These are phyloP conservation scores for Larix kaempferi DNA, from an alignment of 75 land plant genomes.

Conservation along the genomic window DNA sequence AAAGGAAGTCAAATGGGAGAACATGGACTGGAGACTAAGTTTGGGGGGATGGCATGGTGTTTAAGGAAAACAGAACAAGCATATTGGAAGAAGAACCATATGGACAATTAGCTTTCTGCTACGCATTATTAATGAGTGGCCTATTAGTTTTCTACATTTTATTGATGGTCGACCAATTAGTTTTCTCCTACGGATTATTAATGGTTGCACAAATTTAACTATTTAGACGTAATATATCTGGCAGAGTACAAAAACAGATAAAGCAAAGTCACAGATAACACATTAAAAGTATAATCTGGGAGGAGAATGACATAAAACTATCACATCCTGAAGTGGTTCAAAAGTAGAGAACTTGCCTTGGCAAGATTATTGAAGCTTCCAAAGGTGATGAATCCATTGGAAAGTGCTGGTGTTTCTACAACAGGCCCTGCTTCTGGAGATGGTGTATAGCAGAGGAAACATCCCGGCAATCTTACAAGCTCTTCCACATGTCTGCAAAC, in stretches of 20 bases:
- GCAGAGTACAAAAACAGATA: too few species aligned
- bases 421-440: constrained; percentile 94
- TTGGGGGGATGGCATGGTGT: too few species aligned
- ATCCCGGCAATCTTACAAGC: constrained; percentile 82
- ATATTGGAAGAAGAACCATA: too few species aligned
- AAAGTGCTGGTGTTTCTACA: constrained; percentile 75
- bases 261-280: neutral
- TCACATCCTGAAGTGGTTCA: neutral
- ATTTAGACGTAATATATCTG: neutral
- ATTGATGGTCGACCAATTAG: neutral
- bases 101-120: too few species aligned
- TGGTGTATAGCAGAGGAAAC: constrained; percentile 96
- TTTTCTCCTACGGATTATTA: neutral
- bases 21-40: too few species aligned
- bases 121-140: too few species aligned
- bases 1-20: too few species aligned
- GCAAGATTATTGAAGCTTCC: constrained; percentile 99
- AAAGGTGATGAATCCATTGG: constrained; percentile 95
- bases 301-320: neutral
- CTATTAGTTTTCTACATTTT: neutral
- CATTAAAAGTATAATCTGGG: neutral
- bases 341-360: constrained; percentile 50
- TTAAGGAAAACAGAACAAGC: too few species aligned
- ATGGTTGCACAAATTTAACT: neutral
- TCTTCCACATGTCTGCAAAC: constrained; percentile 89